Percentiles rank a stretch among this genome's conserved stretches.
Conservation (phyloP, 2,329 filamentous ascomycete species). For the Arthrinium puccinioides region DNA sequence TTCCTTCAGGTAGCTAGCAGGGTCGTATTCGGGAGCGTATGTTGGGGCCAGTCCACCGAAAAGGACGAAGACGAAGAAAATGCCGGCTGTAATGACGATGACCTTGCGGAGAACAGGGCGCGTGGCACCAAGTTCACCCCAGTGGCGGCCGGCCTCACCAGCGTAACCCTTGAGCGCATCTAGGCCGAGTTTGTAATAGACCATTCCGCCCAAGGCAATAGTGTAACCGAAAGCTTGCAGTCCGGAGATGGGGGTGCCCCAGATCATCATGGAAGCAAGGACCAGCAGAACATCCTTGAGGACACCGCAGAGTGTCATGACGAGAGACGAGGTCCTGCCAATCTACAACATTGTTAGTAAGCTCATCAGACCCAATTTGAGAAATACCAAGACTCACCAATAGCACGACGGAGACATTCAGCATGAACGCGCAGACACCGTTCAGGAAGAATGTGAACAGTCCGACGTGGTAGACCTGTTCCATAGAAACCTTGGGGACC, state of each 20-base stretch:
- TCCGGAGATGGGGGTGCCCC: constrained; percentile 65
- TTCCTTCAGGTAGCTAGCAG: constrained; percentile 39
- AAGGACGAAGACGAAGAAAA: constrained; percentile 62
- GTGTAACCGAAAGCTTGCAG: constrained; percentile 80
- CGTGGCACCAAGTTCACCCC: constrained; percentile 77
- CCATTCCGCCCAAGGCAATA: constrained; percentile 70
- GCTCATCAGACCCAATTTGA: background rate
- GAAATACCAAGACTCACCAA: constrained; percentile 49
- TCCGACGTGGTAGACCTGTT: constrained; percentile 67
- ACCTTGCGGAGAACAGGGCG: constrained; percentile 75
- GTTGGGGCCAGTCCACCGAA: constrained; percentile 60
- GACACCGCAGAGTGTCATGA: constrained; percentile 80
- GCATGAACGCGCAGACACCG: constrained; percentile 69
- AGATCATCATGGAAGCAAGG: constrained; percentile 71
- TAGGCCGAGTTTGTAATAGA: constrained; percentile 80
- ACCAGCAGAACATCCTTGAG: constrained; percentile 85
- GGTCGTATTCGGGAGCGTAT: constrained; percentile 48
- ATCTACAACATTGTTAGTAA: constrained; percentile 48
- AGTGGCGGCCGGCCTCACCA: constrained; percentile 64
- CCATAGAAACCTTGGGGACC: constrained; percentile 60
- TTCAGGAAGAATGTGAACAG: constrained; percentile 67
- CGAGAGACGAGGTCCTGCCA: constrained; percentile 78
- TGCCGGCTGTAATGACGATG: constrained; percentile 56
- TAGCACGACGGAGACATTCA: constrained; percentile 83
- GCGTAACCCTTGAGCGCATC: constrained; percentile 79